These are phyloP conservation scores for Pyrenochaeta sp. DNA, from an alignment of 2,329 filamentous ascomycete species.

Conservation along the genomic window DNA sequence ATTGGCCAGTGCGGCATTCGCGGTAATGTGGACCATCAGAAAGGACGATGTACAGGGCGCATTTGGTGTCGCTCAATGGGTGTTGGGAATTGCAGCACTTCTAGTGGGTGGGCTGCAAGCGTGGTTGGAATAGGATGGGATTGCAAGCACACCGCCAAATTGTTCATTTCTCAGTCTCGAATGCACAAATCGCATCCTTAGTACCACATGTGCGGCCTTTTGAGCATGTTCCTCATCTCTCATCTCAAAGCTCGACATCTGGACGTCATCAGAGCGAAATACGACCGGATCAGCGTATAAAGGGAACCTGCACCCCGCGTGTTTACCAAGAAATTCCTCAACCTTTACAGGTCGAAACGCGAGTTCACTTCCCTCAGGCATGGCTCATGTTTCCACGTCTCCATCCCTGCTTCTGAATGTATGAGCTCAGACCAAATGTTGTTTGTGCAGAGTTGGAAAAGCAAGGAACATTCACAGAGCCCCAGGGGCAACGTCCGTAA, in stretches of 20 bases:
- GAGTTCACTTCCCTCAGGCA: not conserved
- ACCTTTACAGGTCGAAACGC: not conserved
- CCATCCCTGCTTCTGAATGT: no score
- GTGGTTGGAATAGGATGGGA: slow-evolving; percentile 29
- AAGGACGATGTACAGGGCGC: slow-evolving; percentile 50
- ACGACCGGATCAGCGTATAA: not conserved
- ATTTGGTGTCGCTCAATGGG: slow-evolving; percentile 51
- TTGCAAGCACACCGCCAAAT: not conserved
- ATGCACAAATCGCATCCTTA: not conserved
- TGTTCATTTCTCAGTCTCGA: not conserved
- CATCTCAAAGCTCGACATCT: not conserved
- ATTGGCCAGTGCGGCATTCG: slow-evolving; percentile 47
- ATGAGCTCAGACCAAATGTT: no score
- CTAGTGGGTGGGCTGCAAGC: slow-evolving; percentile 46
- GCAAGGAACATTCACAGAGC: no score
- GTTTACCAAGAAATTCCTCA: not conserved
- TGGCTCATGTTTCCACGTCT: not conserved
- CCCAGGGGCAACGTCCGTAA: no score
- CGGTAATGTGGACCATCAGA: slow-evolving; percentile 42
- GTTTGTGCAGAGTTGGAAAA: no score
- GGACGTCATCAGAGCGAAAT: not conserved
- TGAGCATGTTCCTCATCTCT: slow-evolving; percentile 1
- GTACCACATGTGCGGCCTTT: slow-evolving; percentile 1
- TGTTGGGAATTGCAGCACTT: slow-evolving; percentile 44
- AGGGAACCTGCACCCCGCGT: not conserved